Conservation (phyloP, 306 rosid species). For the Citrullus mucosospermus region DNA sequence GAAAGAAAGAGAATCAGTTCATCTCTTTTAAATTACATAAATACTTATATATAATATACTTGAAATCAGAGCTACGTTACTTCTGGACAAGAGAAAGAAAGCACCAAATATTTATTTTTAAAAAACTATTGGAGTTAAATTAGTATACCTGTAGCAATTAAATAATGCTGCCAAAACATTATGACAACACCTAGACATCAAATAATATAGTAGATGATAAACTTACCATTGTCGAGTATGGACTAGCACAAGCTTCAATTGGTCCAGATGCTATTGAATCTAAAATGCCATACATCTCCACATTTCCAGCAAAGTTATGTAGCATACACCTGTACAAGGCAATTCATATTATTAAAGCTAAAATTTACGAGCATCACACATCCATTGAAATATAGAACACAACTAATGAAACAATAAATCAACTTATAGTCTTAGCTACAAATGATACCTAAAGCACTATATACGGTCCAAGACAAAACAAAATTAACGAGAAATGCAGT, state of each 20-base stretch:
- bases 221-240: constrained; percentile 76
- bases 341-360: background rate
- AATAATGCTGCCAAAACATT: constrained; percentile 4
- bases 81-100: background rate
- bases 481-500: background rate
- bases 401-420: background rate
- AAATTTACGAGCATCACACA: background rate
- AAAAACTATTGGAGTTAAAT: background rate
- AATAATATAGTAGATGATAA: background rate
- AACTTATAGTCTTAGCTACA: background rate
- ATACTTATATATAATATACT: background rate
- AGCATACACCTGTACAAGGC: constrained; percentile 76
- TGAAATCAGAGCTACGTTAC: background rate
- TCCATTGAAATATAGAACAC: background rate
- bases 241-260: constrained; percentile 60
- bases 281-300: constrained; percentile 77
- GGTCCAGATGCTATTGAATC: constrained; percentile 80
- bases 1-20: background rate
- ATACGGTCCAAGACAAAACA: background rate
- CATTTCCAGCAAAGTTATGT: constrained; percentile 85
- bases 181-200: constrained; percentile 8
- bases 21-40: background rate
- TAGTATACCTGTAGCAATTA: background rate
- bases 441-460: background rate
- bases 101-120: background rate